These are phyloP conservation scores for Scytalidium sp. DNA, from an alignment of 2,329 filamentous ascomycete genomes.

Conservation along the genomic window DNA sequence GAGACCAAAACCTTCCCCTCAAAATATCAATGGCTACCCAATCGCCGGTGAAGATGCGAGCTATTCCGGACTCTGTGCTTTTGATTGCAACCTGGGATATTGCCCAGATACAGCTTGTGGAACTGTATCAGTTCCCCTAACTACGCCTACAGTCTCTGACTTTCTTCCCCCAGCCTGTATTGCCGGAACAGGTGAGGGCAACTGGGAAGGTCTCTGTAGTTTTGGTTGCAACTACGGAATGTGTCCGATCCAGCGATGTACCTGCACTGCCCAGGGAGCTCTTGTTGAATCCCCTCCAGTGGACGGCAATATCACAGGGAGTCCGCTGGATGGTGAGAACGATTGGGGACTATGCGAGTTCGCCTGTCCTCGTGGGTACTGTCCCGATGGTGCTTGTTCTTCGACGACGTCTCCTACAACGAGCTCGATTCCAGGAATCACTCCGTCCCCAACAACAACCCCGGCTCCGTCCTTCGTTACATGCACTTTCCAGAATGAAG, in stretches of 20 bases:
- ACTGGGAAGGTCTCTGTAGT: constrained; percentile 10
- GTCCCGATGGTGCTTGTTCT: background rate
- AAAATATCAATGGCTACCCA: constrained; percentile 16
- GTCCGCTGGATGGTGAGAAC: background rate
- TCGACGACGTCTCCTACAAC: no score
- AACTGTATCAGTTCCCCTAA: background rate
- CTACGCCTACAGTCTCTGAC: background rate
- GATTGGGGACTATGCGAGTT: constrained; percentile 1
- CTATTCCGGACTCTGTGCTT: constrained; percentile 15
- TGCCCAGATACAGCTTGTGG: constrained; percentile 9
- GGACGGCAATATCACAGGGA: background rate
- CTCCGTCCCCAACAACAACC: background rate
- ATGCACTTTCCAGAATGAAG: no score
- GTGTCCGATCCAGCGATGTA: constrained; percentile 7
- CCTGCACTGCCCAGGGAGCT: constrained; percentile 1
- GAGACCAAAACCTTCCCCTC: constrained; percentile 2
- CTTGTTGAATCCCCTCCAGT: background rate
- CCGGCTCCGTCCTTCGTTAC: no score
- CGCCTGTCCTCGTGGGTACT: constrained; percentile 1
- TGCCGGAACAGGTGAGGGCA: constrained; percentile 4
- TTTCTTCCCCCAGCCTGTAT: constrained; percentile 5
- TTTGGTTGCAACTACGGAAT: constrained; percentile 9
- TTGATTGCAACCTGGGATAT: constrained; percentile 13
- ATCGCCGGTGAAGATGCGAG: constrained; percentile 9
- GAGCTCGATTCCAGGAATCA: background rate